phyloP scores from a whole-genome alignment of 179 eudicot genomes.

The Silene coronaria region DNA sequence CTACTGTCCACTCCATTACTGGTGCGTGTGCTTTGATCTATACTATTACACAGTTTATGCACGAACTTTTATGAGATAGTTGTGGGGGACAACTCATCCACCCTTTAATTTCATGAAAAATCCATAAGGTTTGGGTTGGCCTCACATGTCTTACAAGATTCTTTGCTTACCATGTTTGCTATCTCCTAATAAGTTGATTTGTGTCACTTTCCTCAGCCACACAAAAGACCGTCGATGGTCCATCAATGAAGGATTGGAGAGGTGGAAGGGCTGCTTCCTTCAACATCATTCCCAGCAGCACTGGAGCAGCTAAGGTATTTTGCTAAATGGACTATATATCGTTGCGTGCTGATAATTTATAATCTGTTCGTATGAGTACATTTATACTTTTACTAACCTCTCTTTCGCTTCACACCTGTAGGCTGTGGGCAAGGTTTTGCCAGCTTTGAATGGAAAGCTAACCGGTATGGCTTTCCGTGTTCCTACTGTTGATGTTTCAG shows the following conservation, averaged over 20 bases:
- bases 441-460: background rate
- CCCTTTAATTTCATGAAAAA: too few relatives aligned
- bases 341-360: background rate
- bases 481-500: background rate
- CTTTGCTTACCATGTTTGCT: background rate
- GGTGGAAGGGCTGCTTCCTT: conserved; percentile 82
- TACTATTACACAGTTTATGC: background rate
- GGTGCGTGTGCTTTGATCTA: conserved; percentile 25
- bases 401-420: background rate
- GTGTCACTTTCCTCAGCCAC: background rate
- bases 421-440: background rate
- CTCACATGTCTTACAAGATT: background rate
- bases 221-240: background rate
- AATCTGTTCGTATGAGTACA: too few relatives aligned
- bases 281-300: conserved; percentile 1
- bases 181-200: background rate
- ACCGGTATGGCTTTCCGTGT: background rate
- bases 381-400: background rate
- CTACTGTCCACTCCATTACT: conserved; percentile 63
- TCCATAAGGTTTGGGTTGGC: background rate
- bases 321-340: background rate
- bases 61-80: background rate
- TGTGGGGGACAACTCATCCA: too few relatives aligned
- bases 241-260: conserved; percentile 73
- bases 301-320: background rate